Evolutionary conservation across 78 protist species (phyloP).

Genomic region (Neovahlkampfia damariscottae): DNA sequence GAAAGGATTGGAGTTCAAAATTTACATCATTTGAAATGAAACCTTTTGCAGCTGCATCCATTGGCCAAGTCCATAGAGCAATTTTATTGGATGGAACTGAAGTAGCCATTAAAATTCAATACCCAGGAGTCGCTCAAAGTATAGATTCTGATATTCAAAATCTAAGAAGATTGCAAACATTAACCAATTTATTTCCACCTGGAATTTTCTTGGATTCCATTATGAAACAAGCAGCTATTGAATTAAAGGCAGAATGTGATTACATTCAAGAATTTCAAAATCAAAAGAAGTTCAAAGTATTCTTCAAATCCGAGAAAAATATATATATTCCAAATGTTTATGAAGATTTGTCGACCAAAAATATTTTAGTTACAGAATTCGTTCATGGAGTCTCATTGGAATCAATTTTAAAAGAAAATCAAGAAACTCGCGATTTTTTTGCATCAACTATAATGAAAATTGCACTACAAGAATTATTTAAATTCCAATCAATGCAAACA

Average conservation of each 20-base stretch:
- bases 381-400: constrained; percentile 48
- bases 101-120: constrained; percentile 70
- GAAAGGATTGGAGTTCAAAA: constrained; percentile 44
- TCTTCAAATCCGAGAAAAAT: neutral
- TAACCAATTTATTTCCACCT: constrained; percentile 49
- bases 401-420: neutral
- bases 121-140: constrained; percentile 69
- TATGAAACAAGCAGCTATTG: constrained; percentile 37
- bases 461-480: constrained; percentile 54
- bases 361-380: constrained; percentile 25
- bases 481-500: constrained; percentile 64
- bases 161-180: constrained; percentile 24
- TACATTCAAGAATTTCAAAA: constrained; percentile 48
- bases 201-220: constrained; percentile 59
- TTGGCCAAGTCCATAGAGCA: constrained; percentile 79
- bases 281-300: constrained; percentile 16
- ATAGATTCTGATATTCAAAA: constrained; percentile 57
- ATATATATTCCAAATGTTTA: constrained; percentile 5
- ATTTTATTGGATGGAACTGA: constrained; percentile 30
- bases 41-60: constrained; percentile 79
- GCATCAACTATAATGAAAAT: constrained; percentile 23
- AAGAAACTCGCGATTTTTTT: constrained; percentile 18
- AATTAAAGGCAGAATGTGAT: constrained; percentile 61
- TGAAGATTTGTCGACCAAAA: constrained; percentile 6
- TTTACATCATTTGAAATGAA: constrained; percentile 36